These are phyloP conservation scores for Rugosomyces carneus DNA, from an alignment of 1,284 basidiomycete genomes.

Conservation along the genomic window DNA sequence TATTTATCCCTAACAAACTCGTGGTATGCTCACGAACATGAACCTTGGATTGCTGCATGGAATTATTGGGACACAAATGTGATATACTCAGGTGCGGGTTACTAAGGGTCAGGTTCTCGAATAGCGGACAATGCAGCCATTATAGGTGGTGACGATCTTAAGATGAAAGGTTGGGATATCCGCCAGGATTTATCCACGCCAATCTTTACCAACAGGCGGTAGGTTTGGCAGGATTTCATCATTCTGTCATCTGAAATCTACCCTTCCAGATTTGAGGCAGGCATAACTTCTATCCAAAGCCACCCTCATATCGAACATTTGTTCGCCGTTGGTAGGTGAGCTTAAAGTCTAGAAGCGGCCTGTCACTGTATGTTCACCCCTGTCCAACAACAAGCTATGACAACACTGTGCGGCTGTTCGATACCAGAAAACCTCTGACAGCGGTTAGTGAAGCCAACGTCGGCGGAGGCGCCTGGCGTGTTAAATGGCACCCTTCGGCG, in stretches of 20 bases:
- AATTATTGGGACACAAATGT: conserved; percentile 76
- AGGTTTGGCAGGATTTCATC: background rate
- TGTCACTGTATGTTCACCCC: conserved; percentile 1
- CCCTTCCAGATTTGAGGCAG: conserved; percentile 75
- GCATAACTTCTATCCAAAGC: conserved; percentile 87
- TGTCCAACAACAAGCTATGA: conserved; percentile 65
- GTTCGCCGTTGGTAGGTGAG: conserved; percentile 86
- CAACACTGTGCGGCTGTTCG: conserved; percentile 76
- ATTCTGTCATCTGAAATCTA: conserved; percentile 5
- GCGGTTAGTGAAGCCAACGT: conserved; percentile 64
- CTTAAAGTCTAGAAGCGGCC: conserved; percentile 1
- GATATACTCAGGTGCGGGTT: conserved; percentile 74
- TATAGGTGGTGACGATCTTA: conserved; percentile 89
- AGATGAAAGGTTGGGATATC: conserved; percentile 88
- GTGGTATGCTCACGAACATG: conserved; percentile 91
- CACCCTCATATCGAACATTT: conserved; percentile 78
- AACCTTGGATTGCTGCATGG: conserved; percentile 93
- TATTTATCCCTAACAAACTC: conserved; percentile 40
- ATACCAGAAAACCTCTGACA: conserved; percentile 61
- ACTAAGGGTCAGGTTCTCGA: background rate
- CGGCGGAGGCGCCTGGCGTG: conserved; percentile 92
- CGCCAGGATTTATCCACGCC: conserved; percentile 61
- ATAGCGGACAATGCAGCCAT: background rate
- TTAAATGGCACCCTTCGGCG: conserved; percentile 87
- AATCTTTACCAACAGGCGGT: conserved; percentile 73